Evolutionary conservation across 225 moss, liverwort and hornwort species (phyloP), one percentile per base, ranked within the genome.

Genomic region (Antitrichia curtipendula): DNA sequence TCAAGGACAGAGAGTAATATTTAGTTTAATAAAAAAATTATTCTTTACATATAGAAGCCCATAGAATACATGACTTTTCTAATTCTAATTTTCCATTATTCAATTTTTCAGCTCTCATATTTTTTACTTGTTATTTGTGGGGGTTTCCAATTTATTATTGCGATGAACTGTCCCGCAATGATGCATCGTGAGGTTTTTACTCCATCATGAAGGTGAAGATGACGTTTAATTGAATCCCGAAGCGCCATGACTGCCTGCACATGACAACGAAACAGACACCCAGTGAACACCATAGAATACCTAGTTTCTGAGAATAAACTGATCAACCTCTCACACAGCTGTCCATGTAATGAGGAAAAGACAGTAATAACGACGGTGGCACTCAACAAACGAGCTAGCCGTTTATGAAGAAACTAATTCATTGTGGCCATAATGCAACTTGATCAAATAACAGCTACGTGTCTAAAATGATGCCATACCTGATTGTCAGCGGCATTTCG

Each of bases 151-250:
- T 8, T 40, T 40, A 40, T 24, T 40, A 40, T 8, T 69, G 24
- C 13, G 99, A 99, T 43, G 99, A 99, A 75, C 96, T 99, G 86
- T 99, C 99, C 53, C 96, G 95, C 86, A 99, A 81, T 40, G 99
- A 99, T 75, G 96, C 96, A 90, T 99, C 99, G 82, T 99, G 99
- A 56, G 99, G 99, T 90, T 99, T 99, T 79, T 99, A 99, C 90
- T 99, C 99, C 95, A 97, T 99, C 87, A 99, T 88, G 87, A 61
- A 99, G 97, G 88, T 99, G 96, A 69, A 99, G 92, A 91, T 99
- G 97, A 84, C 95, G 92, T 90, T 99, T 99, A 43, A 99, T 96
- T 60, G 99, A 99, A 84, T 99, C 96, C 72, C 96, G 95, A 86
- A 99, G 94, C 78, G 94, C 91, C 99, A 99, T 99, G 11, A 99